Percentiles rank a stretch among this genome's conserved stretches.
Evolutionary conservation across 345 rosid species (phyloP).

Genomic region (Citrus australasica): DNA sequence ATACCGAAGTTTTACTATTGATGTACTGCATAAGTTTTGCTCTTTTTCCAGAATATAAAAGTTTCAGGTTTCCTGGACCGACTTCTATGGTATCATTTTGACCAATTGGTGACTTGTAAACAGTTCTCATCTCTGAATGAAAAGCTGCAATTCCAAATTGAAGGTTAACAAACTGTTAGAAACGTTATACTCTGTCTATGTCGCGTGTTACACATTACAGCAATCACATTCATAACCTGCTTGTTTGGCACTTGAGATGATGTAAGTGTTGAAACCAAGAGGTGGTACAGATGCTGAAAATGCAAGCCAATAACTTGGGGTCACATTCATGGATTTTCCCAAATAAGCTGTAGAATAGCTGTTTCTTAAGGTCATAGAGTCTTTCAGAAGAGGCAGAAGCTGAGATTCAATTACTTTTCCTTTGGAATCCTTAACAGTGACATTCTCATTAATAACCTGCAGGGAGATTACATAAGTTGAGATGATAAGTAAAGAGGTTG

Average conservation of each 20-base stretch:
- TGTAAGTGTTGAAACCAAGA: constrained; percentile 59
- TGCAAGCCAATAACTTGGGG: constrained; percentile 63
- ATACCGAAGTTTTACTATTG: constrained; percentile 45
- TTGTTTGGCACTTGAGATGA: constrained; percentile 41
- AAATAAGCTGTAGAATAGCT: constrained; percentile 48
- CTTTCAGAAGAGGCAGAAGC: constrained; percentile 46
- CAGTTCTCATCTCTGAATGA: constrained; percentile 8
- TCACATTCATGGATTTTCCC: constrained; percentile 39
- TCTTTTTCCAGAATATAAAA: constrained; percentile 34
- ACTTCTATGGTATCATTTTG: constrained; percentile 35
- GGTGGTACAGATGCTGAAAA: constrained; percentile 64
- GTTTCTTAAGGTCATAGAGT: constrained; percentile 34
- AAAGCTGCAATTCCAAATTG: neutral
- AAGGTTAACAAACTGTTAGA: neutral
- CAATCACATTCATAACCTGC: constrained; percentile 31
- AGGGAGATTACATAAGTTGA: constrained; percentile 1
- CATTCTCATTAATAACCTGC: constrained; percentile 49
- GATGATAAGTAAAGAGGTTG: neutral
- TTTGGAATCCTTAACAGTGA: constrained; percentile 45
- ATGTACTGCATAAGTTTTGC: constrained; percentile 41
- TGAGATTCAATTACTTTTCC: constrained; percentile 60
- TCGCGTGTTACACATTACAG: neutral
- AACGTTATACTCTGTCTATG: neutral
- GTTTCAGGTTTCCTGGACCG: constrained; percentile 58
- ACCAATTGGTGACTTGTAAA: constrained; percentile 25